phyloP scores from a whole-genome alignment of 768 basidiomycete genomes.

The Kwoniella heveanensis region DNA sequence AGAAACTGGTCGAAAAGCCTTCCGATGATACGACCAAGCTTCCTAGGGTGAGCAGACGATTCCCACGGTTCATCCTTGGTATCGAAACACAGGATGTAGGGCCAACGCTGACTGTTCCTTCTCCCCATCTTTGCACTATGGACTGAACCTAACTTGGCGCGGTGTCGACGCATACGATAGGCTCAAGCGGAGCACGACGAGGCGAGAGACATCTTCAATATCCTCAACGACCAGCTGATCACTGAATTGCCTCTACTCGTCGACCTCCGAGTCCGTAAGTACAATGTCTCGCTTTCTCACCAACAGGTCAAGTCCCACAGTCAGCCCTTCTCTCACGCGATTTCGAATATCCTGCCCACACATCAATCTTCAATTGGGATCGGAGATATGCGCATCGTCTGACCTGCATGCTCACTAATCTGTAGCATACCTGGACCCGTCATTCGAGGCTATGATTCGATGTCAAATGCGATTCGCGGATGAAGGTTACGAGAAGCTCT shows the following conservation, averaged over 20 bases:
- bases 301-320: no score
- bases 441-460: constrained; percentile 93
- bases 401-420: neutral
- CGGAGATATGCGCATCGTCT: neutral
- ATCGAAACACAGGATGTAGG: no score
- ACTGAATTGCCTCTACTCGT: constrained; percentile 86
- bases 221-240: constrained; percentile 90
- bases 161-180: constrained; percentile 56
- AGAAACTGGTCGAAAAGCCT: constrained; percentile 88
- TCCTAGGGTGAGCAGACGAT: constrained; percentile 69
- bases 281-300: no score
- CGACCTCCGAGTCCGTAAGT: constrained; percentile 78
- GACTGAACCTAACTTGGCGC: no score
- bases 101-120: neutral
- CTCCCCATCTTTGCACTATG: no score
- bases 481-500: constrained; percentile 95
- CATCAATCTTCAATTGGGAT: neutral
- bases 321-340: no score
- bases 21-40: constrained; percentile 89
- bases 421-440: constrained; percentile 87
- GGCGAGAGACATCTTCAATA: constrained; percentile 86
- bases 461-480: constrained; percentile 98
- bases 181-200: constrained; percentile 96
- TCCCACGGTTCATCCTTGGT: neutral
- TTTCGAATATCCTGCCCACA: no score